Conservation (phyloP, 345 rosid genomes). For the Syzygium oleosum region DNA sequence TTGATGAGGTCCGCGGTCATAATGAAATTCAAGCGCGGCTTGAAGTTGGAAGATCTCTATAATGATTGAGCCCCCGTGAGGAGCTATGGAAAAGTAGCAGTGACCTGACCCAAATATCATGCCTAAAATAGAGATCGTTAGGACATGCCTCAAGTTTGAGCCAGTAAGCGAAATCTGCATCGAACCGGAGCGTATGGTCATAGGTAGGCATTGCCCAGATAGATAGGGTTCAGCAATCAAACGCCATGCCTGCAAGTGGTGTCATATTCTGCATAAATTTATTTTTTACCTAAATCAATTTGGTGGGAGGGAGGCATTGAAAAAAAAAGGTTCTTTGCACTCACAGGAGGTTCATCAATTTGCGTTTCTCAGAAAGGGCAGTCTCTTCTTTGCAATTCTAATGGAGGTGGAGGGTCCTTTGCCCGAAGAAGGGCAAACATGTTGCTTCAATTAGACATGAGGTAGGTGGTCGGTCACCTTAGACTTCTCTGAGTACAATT, state of each 20-base stretch:
- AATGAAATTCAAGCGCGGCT: background rate
- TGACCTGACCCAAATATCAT: background rate
- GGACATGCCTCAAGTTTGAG: background rate
- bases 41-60: background rate
- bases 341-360: background rate
- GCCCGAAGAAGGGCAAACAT: background rate
- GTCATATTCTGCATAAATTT: background rate
- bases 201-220: background rate
- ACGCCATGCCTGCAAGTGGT: background rate
- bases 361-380: background rate
- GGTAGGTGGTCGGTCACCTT: background rate
- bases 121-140: background rate
- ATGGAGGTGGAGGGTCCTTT: background rate
- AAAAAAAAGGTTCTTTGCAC: background rate
- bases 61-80: background rate
- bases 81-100: rapidly evolving
- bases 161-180: background rate
- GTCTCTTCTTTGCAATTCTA: background rate
- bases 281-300: background rate
- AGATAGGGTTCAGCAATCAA: background rate
- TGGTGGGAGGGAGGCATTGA: background rate
- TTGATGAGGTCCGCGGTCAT: background rate
- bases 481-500: background rate
- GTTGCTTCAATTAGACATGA: background rate
- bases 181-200: background rate